Percentiles rank a stretch among this genome's conserved stretches.
Evolutionary conservation across 768 basidiomycete species (phyloP).

Genomic region (Mycena sanguinolenta): DNA sequence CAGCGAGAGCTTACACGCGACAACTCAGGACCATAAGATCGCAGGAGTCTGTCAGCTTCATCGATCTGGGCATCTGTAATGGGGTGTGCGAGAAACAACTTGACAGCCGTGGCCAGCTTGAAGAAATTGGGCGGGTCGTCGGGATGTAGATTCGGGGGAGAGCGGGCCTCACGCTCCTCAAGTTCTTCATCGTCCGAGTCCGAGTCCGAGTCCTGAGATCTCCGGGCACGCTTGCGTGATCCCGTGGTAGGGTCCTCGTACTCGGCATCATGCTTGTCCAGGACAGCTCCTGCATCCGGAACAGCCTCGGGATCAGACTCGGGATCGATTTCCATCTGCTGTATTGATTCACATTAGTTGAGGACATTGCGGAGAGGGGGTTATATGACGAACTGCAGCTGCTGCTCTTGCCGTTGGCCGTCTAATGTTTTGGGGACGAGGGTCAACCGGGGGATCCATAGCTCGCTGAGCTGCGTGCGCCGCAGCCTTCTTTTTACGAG

Average conservation of each 20-base stretch:
- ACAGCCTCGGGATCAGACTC: no score
- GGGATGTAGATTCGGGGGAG: conserved; percentile 27
- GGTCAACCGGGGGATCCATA: no score
- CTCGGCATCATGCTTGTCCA: no score
- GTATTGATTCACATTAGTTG: no score
- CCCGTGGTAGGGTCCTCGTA: no score
- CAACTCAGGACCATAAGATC: no score
- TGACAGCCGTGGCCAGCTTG: conserved; percentile 37
- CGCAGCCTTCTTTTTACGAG: neutral
- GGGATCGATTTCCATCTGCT: no score
- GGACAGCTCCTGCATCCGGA: no score
- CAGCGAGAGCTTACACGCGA: no score
- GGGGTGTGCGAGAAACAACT: conserved; percentile 25
- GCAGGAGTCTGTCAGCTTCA: no score
- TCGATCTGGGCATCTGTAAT: conserved; percentile 19
- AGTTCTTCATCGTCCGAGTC: conserved; percentile 1
- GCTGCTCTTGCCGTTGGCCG: neutral
- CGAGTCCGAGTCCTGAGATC: neutral
- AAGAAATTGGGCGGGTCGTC: conserved; percentile 40
- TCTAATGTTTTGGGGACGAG: neutral
- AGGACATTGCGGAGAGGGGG: no score
- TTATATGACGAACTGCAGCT: no score
- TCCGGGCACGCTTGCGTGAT: neutral
- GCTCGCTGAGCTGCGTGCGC: neutral
- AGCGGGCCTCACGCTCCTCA: neutral